Evolutionary conservation across 768 basidiomycete genomes (phyloP).

Genomic region (Exsudoporus frostii): DNA sequence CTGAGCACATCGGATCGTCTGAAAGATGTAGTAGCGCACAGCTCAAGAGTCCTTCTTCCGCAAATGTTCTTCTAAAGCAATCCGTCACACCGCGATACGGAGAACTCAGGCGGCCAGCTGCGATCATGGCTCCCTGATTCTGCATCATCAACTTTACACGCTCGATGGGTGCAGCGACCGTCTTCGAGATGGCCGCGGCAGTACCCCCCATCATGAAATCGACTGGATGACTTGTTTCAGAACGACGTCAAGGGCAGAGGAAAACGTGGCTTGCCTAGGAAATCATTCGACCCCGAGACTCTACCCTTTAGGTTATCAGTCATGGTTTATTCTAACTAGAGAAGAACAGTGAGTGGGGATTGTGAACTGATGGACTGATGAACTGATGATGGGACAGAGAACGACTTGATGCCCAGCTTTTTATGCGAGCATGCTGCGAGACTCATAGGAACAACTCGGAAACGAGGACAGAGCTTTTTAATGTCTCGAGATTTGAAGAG

Average conservation of each 20-base stretch:
- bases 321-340: slow-evolving; percentile 2
- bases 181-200: slow-evolving; percentile 37
- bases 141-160: slow-evolving; percentile 40
- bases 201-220: slow-evolving; percentile 39
- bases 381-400: neutral
- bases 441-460: slow-evolving; percentile 16
- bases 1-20: slow-evolving; percentile 2
- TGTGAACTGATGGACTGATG: neutral
- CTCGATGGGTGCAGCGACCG: slow-evolving; percentile 39
- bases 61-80: slow-evolving; percentile 34
- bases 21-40: slow-evolving; percentile 26
- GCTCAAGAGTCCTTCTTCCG: slow-evolving; percentile 37
- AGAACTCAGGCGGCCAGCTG: slow-evolving; percentile 34
- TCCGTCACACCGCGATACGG: slow-evolving; percentile 38
- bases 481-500: neutral
- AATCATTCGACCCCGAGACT: slow-evolving; percentile 7
- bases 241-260: neutral
- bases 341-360: slow-evolving; percentile 21
- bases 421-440: slow-evolving; percentile 2
- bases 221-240: slow-evolving; percentile 20
- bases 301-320: neutral
- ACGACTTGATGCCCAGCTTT: neutral
- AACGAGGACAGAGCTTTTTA: neutral
- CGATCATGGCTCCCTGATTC: slow-evolving; percentile 38
- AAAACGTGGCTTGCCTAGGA: slow-evolving; percentile 14